Base-by-base conservation (phyloP, 192 early-diverging fungal genomes). In the Lunasporangiospora selenospora region DNA sequence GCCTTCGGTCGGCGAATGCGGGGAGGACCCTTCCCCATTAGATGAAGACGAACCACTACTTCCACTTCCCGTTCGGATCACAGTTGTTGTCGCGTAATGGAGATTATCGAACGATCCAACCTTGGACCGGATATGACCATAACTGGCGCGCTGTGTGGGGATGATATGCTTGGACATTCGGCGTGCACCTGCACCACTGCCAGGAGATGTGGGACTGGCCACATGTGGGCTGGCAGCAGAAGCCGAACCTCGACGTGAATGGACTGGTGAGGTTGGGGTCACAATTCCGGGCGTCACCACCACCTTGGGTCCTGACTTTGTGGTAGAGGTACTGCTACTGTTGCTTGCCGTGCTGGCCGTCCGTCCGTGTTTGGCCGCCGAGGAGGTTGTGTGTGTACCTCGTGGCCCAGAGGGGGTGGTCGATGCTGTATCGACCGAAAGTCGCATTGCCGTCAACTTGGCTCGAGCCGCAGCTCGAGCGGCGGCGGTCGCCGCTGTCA, bases 101-200 rank as follows among this genome's bases (percentile, higher is more conserved):
- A 67, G 41, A 29, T 80, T 80, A 29, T 80, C 79, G 9, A 76
- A 52, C 8, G 79, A 77, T 4, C 79, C 67, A n/a, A 80, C 79
- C 32, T 76, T 77, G 44, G 67, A 61, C 37, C 58, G 63, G 4
- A 76, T 75, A 49, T 76, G 51, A 13, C 51, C 60, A 13, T 53
- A 63, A 7, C 44, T 19, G 6, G 15, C 26, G 34, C 63, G 62
- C 48, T 73, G 69, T 1, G 69, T 73, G 6, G 69, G 69, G 43
- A 73, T 62, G 16, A 73, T 73, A 30, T 73, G 59, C 39, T 63
- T 73, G 19, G 69, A 73, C 23, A 73, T 31, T 8, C 61, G 53
- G 29, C 69, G 69, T 15, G 62, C n/a, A n/a, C n/a, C n/a, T n/a
- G n/a, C n/a, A n/a, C n/a, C n/a, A 30, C 31, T 49, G 33, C 19